These are phyloP conservation scores for Tripterygium wilfordii DNA, from an alignment of 177 flowering plant genomes.

Conservation along the genomic window DNA sequence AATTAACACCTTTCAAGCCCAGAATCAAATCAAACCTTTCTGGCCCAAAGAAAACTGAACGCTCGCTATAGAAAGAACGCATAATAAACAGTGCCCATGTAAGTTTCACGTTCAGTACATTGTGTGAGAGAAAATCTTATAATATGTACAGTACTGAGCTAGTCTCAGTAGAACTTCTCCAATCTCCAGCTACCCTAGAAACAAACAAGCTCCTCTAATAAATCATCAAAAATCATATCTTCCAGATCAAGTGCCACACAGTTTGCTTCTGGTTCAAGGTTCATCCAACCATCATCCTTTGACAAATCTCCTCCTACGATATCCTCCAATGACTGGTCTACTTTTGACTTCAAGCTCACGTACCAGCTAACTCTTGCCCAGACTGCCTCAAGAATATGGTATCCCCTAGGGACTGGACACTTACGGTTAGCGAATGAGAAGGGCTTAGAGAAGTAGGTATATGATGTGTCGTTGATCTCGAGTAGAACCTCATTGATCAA, in stretches of 20 bases:
- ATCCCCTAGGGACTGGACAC: constrained; percentile 15
- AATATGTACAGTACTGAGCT: background rate
- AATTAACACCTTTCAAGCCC: too few relatives aligned
- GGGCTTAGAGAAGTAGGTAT: constrained; percentile 24
- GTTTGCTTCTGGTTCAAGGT: constrained; percentile 23
- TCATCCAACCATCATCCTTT: constrained; percentile 33
- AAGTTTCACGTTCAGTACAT: too few relatives aligned
- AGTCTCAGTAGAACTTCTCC: background rate
- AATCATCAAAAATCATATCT: constrained; percentile 33
- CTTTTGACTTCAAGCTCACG: constrained; percentile 10
- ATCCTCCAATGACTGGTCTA: constrained; percentile 23
- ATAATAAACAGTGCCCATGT: too few relatives aligned
- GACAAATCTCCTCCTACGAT: constrained; percentile 24
- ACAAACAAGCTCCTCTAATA: constrained; percentile 29
- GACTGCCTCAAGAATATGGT: constrained; percentile 21
- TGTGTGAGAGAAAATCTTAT: background rate
- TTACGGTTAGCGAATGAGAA: constrained; percentile 14
- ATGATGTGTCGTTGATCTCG: constrained; percentile 15
- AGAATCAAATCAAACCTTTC: too few relatives aligned
- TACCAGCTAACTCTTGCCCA: constrained; percentile 14
- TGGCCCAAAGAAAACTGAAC: too few relatives aligned
- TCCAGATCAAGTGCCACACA: constrained; percentile 32
- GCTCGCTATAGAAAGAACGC: too few relatives aligned
- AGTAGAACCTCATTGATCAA: constrained; percentile 25
- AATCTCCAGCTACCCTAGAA: too few relatives aligned